Percentiles rank a stretch among this genome's conserved stretches.
Conservation (phyloP, 2,329 filamentous ascomycete genomes). For the Aspergillus niger region DNA sequence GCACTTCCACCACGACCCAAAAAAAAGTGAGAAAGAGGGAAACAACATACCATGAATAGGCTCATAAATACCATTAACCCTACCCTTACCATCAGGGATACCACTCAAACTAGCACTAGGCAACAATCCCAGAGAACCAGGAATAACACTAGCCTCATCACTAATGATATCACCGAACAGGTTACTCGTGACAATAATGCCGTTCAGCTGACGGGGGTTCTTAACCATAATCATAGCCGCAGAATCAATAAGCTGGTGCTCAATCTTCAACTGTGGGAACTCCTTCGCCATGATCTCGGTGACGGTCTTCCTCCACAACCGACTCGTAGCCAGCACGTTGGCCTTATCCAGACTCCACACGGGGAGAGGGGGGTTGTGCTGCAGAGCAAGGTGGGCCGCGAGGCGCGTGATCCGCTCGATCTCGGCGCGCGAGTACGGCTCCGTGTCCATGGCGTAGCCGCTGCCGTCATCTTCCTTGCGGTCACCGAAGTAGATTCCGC, state of each 20-base stretch:
- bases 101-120: slow-evolving; percentile 85
- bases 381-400: slow-evolving; percentile 77
- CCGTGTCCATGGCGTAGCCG: slow-evolving; percentile 77
- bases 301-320: slow-evolving; percentile 86
- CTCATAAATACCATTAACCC: slow-evolving; percentile 94
- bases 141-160: slow-evolving; percentile 93
- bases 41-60: slow-evolving; percentile 78
- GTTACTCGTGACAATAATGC: slow-evolving; percentile 89
- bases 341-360: slow-evolving; percentile 94
- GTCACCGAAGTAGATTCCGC: slow-evolving; percentile 94
- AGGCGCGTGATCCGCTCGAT: slow-evolving; percentile 85
- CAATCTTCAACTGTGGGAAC: slow-evolving; percentile 81
- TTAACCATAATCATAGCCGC: slow-evolving; percentile 99
- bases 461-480: slow-evolving; percentile 74
- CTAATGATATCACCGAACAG: slow-evolving; percentile 94
- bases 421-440: slow-evolving; percentile 81
- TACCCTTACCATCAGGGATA: slow-evolving; percentile 79
- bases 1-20: slow-evolving; percentile 1
- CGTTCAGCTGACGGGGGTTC: slow-evolving; percentile 84
- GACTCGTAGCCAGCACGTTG: slow-evolving; percentile 87
- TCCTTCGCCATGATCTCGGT: slow-evolving; percentile 82
- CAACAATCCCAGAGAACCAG: slow-evolving; percentile 82
- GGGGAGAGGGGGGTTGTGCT: slow-evolving; percentile 71
- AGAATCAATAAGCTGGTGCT: slow-evolving; percentile 90
- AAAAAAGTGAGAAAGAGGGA: not conserved